Conservation (phyloP, 306 rosid species). For the Vigna hirtella region DNA sequence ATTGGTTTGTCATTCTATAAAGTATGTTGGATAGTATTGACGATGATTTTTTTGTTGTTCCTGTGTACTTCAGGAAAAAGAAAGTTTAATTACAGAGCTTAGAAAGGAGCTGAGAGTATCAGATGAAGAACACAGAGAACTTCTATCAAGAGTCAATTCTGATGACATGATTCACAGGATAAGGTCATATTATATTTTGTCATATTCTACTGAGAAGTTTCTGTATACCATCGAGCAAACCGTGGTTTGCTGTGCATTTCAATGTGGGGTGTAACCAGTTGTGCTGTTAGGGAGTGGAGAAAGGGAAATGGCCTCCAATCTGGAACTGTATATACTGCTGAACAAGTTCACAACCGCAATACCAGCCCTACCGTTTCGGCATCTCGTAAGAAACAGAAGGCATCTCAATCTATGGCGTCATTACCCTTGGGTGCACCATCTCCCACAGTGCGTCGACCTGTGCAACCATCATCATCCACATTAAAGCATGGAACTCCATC, state of each 20-base stretch:
- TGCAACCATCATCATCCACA: slow-evolving; percentile 66
- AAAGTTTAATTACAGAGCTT: slow-evolving; percentile 87
- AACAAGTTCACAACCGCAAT: slow-evolving; percentile 59
- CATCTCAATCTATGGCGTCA: slow-evolving; percentile 55
- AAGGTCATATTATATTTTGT: slow-evolving; percentile 60
- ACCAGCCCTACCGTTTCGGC: slow-evolving; percentile 76
- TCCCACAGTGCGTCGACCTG: slow-evolving; percentile 57
- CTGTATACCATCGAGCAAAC: slow-evolving; percentile 35
- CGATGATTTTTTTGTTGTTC: neutral
- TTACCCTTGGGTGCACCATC: slow-evolving; percentile 59
- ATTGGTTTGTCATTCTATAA: slow-evolving; percentile 19
- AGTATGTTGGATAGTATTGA: slow-evolving; percentile 6
- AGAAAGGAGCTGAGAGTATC: slow-evolving; percentile 94
- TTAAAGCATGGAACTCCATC: slow-evolving; percentile 66
- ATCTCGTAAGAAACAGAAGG: slow-evolving; percentile 83
- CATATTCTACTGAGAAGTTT: slow-evolving; percentile 40
- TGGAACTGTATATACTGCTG: slow-evolving; percentile 58
- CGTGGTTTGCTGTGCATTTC: slow-evolving; percentile 44
- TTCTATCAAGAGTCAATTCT: slow-evolving; percentile 73
- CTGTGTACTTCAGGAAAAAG: slow-evolving; percentile 69
- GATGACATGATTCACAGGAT: slow-evolving; percentile 76
- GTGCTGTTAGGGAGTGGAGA: slow-evolving; percentile 87
- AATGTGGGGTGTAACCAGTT: slow-evolving; percentile 33
- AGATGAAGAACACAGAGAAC: slow-evolving; percentile 89
- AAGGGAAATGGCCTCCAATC: slow-evolving; percentile 66